A percentile compares a stretch with the other conserved stretches of the same genome.
These are phyloP conservation scores for Aegilops longissima DNA, from an alignment of 176 grass and related monocot species.

Conservation along the genomic window DNA sequence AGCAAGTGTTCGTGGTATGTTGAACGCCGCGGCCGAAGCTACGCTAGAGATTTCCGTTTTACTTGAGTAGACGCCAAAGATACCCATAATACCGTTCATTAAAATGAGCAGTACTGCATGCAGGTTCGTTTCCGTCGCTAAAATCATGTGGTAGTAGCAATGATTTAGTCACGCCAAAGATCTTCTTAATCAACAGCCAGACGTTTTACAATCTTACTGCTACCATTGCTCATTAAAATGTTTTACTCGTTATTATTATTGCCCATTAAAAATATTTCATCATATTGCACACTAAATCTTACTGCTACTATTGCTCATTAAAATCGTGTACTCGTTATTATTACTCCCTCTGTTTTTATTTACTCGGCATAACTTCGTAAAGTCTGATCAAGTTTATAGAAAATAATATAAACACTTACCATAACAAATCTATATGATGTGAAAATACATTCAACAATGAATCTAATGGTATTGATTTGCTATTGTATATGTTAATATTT, in stretches of 20 bases:
- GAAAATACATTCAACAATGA: too few relatives aligned
- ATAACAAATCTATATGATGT: too few relatives aligned
- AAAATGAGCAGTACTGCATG: too few relatives aligned
- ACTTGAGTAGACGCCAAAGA: not conserved
- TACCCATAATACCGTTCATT: not conserved
- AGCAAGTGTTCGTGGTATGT: conserved; percentile 60
- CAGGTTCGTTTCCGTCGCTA: not conserved
- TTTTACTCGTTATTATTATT: not conserved
- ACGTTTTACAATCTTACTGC: not conserved
- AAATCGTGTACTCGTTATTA: not conserved
- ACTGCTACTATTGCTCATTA: not conserved
- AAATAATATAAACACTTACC: too few relatives aligned
- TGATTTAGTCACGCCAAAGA: not conserved
- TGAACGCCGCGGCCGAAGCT: not conserved
- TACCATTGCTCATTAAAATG: not conserved
- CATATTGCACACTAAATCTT: not conserved
- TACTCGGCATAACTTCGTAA: too few relatives aligned
- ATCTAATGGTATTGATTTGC: too few relatives aligned
- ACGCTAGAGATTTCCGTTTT: not conserved
- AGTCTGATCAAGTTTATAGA: too few relatives aligned
- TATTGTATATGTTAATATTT: too few relatives aligned
- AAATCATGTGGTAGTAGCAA: not conserved
- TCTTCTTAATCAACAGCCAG: not conserved
- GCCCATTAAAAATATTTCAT: not conserved
- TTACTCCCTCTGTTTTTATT: too few relatives aligned